phyloP scores from a whole-genome alignment of 1,139 yeast species.

The Saccharomycopsis hybrid region DNA sequence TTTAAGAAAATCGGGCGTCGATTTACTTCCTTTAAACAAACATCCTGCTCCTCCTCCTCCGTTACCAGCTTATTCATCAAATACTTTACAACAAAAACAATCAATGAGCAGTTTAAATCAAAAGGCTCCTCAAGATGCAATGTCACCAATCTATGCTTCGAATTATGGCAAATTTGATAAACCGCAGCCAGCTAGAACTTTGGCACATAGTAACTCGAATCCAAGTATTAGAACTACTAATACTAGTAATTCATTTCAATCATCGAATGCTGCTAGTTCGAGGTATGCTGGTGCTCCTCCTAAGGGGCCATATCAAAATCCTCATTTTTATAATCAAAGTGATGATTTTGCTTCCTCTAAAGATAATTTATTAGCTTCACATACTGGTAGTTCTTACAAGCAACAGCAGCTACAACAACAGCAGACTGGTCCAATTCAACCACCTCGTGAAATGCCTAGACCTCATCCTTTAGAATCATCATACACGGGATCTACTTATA shows the following conservation, averaged over 20 bases:
- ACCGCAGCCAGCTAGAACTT: neutral
- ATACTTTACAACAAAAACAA: slow-evolving; percentile 1
- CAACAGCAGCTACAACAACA: neutral
- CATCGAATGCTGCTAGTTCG: too few relatives aligned
- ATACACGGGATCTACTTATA: slow-evolving; percentile 2
- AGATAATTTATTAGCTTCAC: slow-evolving; percentile 2
- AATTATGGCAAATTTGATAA: neutral
- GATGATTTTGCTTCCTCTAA: slow-evolving; percentile 7
- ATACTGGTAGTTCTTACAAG: neutral
- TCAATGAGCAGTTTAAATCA: slow-evolving; percentile 2
- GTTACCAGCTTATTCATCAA: neutral
- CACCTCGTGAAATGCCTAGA: slow-evolving; percentile 16
- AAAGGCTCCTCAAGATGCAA: neutral
- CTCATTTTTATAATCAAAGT: neutral
- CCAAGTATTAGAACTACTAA: neutral
- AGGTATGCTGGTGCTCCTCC: too few relatives aligned
- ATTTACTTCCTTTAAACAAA: slow-evolving; percentile 17
- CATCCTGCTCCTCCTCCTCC: slow-evolving; percentile 13
- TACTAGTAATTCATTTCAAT: neutral
- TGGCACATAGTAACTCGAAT: neutral
- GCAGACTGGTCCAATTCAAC: slow-evolving; percentile 6
- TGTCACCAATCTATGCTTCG: slow-evolving; percentile 10
- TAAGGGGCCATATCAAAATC: neutral
- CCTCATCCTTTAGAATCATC: slow-evolving; percentile 10
- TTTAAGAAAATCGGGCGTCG: slow-evolving; percentile 16